phyloP scores from a whole-genome alignment of 1,284 basidiomycete species.

The Gymnopus androsaceus region DNA sequence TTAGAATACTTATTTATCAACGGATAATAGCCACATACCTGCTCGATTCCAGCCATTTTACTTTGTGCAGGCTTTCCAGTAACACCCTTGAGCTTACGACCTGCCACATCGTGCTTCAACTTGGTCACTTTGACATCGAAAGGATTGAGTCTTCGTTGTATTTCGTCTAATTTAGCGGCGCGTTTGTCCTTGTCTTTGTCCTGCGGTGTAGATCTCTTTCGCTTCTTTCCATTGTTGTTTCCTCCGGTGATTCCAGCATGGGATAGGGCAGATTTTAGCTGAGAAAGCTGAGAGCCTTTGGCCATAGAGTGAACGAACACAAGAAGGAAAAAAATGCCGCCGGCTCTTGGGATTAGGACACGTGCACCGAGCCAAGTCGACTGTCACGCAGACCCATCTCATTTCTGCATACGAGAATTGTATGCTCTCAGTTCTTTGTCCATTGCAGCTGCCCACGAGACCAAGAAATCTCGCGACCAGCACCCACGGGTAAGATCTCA shows the following conservation, averaged over 20 bases:
- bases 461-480: no score
- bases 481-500: no score
- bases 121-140: constrained; percentile 93
- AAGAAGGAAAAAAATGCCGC: not conserved
- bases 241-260: constrained; percentile 74
- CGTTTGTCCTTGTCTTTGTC: constrained; percentile 81
- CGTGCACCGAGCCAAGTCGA: not conserved
- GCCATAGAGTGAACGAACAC: constrained; percentile 51
- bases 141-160: constrained; percentile 85
- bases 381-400: not conserved
- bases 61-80: constrained; percentile 83
- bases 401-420: no score
- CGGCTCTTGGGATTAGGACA: not conserved
- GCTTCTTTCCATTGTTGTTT: constrained; percentile 61
- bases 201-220: constrained; percentile 58
- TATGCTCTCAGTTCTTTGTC: no score
- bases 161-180: constrained; percentile 80
- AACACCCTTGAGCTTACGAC: constrained; percentile 83
- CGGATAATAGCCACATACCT: constrained; percentile 52
- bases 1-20: constrained; percentile 13
- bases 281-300: constrained; percentile 80
- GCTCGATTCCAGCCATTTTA: constrained; percentile 88
- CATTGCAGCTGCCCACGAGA: no score
- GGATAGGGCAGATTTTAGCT: constrained; percentile 83
- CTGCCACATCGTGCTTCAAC: constrained; percentile 91